Conservation (phyloP, 2,329 filamentous ascomycete genomes). For the Dryadomyces quercivorus region DNA sequence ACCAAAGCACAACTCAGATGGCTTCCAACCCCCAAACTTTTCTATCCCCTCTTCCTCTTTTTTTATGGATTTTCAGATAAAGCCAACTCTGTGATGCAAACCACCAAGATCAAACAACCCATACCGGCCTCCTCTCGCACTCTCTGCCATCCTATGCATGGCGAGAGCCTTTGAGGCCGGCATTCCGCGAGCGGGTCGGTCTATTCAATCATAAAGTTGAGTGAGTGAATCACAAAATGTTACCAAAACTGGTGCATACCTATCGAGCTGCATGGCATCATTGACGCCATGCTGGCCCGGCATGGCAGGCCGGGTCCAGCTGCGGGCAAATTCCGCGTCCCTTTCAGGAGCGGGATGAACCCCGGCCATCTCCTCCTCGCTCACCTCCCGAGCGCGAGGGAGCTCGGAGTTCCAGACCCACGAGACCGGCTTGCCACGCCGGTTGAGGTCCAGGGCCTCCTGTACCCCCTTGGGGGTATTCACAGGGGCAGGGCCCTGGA, state of each 20-base stretch:
- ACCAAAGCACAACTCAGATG: too few species aligned
- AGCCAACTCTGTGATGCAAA: too few species aligned
- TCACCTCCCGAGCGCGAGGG: neutral
- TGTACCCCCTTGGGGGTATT: neutral
- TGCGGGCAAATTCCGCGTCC: neutral
- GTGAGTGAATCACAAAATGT: neutral
- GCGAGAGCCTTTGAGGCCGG: slow-evolving; percentile 10
- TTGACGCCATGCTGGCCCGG: neutral
- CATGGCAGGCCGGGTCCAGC: neutral
- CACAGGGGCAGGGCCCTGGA: neutral
- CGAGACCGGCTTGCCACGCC: slow-evolving; percentile 1
- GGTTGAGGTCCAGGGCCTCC: slow-evolving; percentile 5
- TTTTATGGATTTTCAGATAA: too few species aligned
- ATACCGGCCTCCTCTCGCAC: too few species aligned
- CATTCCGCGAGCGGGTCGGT: neutral
- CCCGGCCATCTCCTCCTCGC: neutral
- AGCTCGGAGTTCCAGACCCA: slow-evolving; percentile 2
- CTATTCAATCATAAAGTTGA: neutral
- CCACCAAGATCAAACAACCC: too few species aligned
- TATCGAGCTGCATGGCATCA: neutral
- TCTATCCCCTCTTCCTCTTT: too few species aligned
- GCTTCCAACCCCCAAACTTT: too few species aligned
- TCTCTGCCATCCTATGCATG: neutral
- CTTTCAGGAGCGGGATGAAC: neutral
- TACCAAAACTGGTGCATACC: neutral